Evolutionary conservation across 192 early-diverging fungal genomes (phyloP).

Genomic region (Coemansia biformis): DNA sequence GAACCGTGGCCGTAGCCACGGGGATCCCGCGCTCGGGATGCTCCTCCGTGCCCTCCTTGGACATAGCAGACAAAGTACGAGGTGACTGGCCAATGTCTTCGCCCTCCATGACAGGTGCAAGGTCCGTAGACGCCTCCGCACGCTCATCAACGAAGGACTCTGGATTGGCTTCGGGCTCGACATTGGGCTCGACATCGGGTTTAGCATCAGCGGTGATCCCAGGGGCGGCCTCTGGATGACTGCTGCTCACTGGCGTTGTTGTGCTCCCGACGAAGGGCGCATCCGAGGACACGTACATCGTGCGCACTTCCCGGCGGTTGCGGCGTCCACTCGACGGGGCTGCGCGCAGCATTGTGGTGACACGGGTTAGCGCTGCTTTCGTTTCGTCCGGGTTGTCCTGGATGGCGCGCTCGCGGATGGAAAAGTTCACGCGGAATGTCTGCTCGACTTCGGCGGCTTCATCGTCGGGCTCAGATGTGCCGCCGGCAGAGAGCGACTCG

Average conservation of each 20-base stretch:
- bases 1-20: conserved; percentile 5
- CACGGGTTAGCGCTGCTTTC: conserved; percentile 35
- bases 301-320: conserved; percentile 43
- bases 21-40: conserved; percentile 6
- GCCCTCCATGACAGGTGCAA: too few species aligned
- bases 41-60: neutral
- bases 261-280: neutral
- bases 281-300: conserved; percentile 33
- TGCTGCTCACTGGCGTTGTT: neutral
- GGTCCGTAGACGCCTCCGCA: too few species aligned
- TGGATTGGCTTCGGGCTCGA: too few species aligned
- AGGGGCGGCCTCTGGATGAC: neutral
- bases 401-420: conserved; percentile 42
- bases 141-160: too few species aligned
- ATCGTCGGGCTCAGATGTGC: neutral
- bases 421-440: conserved; percentile 44
- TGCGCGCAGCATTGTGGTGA: conserved; percentile 35
- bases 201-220: neutral
- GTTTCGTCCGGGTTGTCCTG: conserved; percentile 47
- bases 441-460: conserved; percentile 15
- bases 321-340: conserved; percentile 24
- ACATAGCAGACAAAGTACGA: too few species aligned
- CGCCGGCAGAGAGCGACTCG: too few species aligned
- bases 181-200: too few species aligned
- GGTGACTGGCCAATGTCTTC: too few species aligned